Evolutionary conservation across 176 grass and related monocot species (phyloP).

Genomic region (Aegilops sharonensis): DNA sequence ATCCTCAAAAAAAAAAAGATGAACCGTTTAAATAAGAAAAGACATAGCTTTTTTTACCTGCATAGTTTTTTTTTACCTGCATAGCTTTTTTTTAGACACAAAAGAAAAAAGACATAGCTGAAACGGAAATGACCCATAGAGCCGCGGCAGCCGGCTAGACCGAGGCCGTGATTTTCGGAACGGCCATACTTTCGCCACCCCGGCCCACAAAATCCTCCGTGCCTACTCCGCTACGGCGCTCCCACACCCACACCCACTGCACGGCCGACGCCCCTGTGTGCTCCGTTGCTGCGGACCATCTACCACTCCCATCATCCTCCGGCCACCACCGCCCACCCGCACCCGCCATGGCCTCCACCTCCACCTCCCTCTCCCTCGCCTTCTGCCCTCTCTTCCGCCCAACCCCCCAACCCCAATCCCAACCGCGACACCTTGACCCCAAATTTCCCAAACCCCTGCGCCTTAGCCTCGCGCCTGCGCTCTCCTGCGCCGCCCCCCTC

Average conservation of each 20-base stretch:
- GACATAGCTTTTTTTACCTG: too few relatives aligned
- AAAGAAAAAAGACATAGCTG: too few relatives aligned
- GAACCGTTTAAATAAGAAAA: too few relatives aligned
- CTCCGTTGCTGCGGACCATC: background rate
- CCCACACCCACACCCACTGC: constrained; percentile 17
- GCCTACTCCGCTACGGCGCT: background rate
- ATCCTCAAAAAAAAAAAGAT: too few relatives aligned
- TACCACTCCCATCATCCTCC: background rate
- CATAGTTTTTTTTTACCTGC: too few relatives aligned
- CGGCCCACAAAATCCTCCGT: background rate
- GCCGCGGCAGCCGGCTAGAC: background rate
- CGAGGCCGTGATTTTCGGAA: background rate
- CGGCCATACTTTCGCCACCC: background rate
- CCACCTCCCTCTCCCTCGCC: constrained; percentile 25
- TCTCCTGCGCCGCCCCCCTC: constrained; percentile 1
- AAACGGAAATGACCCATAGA: background rate
- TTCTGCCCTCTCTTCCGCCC: constrained; percentile 29
- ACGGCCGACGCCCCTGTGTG: background rate
- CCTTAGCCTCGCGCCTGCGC: constrained; percentile 3
- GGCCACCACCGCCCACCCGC: constrained; percentile 3
- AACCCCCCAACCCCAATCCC: background rate
- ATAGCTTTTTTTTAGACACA: too few relatives aligned
- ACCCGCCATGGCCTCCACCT: constrained; percentile 33
- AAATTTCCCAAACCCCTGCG: constrained; percentile 12
- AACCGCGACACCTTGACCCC: background rate